These are phyloP conservation scores for Chiua sp. DNA, from an alignment of 1,284 basidiomycete genomes.

Conservation along the genomic window DNA sequence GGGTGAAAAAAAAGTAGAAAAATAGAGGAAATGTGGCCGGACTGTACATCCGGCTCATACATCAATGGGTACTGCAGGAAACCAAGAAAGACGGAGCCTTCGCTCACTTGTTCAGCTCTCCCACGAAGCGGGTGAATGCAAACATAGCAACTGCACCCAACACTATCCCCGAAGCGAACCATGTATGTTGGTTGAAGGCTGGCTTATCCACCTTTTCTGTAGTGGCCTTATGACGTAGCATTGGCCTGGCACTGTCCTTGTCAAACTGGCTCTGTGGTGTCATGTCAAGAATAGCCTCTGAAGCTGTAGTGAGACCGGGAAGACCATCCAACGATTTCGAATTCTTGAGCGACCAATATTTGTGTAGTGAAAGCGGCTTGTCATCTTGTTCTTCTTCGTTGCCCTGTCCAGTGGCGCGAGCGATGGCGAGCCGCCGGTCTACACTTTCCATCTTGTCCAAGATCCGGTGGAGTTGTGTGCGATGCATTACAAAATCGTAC, in stretches of 20 bases:
- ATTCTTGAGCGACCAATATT: slow-evolving; percentile 53
- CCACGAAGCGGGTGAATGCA: not conserved
- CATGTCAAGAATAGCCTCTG: slow-evolving; percentile 8
- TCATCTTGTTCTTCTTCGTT: not conserved
- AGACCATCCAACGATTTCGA: slow-evolving; percentile 57
- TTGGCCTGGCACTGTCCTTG: slow-evolving; percentile 9
- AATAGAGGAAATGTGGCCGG: too few species aligned
- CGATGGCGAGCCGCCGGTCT: slow-evolving; percentile 21
- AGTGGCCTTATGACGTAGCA: slow-evolving; percentile 2
- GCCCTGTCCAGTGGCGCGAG: not conserved
- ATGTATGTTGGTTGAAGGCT: slow-evolving; percentile 3
- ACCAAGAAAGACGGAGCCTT: not conserved
- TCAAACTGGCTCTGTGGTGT: slow-evolving; percentile 24
- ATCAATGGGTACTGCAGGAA: not conserved
- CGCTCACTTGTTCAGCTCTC: slow-evolving; percentile 9
- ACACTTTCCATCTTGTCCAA: slow-evolving; percentile 33
- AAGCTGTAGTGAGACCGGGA: slow-evolving; percentile 34
- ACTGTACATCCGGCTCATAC: not conserved
- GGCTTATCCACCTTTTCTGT: not conserved
- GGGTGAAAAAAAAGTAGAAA: too few species aligned
- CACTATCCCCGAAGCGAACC: slow-evolving; percentile 23
- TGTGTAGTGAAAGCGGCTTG: slow-evolving; percentile 42
- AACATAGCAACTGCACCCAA: slow-evolving; percentile 14
- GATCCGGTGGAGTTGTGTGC: slow-evolving; percentile 43
- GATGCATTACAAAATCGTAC: slow-evolving; percentile 52